These are phyloP conservation scores for Naganishia antarctica DNA, from an alignment of 768 basidiomycete species.

Conservation along the genomic window DNA sequence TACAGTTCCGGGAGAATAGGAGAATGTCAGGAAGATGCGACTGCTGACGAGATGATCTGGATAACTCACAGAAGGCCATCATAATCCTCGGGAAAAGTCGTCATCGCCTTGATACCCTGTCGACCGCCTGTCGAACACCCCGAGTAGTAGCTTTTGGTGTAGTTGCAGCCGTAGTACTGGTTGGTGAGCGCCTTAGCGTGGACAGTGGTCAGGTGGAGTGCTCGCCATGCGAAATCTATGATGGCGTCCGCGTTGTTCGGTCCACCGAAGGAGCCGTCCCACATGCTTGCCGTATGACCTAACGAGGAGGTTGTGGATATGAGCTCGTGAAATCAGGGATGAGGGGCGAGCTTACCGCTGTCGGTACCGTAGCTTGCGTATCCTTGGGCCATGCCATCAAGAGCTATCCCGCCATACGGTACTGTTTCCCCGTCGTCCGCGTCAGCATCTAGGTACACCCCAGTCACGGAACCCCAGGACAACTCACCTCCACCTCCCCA, in stretches of 20 bases:
- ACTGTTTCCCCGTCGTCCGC: background rate
- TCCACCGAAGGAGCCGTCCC: conserved; percentile 7
- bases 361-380: conserved; percentile 2
- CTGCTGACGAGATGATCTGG: background rate
- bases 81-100: conserved; percentile 2
- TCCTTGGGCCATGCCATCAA: conserved; percentile 5
- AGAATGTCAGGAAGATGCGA: no score
- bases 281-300: conserved; percentile 4
- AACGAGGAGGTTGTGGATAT: background rate
- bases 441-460: background rate
- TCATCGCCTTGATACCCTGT: conserved; percentile 13
- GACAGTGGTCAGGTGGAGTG: conserved; percentile 5
- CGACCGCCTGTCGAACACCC: conserved; percentile 2
- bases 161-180: background rate
- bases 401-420: background rate
- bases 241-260: conserved; percentile 2
- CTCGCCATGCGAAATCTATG: conserved; percentile 10
- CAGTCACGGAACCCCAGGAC: background rate
- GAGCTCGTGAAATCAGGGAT: background rate
- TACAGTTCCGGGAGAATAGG: background rate
- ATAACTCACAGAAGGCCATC: background rate
- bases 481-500: conserved; percentile 15
- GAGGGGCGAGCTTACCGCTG: background rate
- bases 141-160: conserved; percentile 1
- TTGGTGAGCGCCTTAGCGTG: background rate